Evolutionary conservation across 2,329 filamentous ascomycete species (phyloP), one percentile per base, ranked within the genome.

Genomic region (Ceratocystis alfenasii): DNA sequence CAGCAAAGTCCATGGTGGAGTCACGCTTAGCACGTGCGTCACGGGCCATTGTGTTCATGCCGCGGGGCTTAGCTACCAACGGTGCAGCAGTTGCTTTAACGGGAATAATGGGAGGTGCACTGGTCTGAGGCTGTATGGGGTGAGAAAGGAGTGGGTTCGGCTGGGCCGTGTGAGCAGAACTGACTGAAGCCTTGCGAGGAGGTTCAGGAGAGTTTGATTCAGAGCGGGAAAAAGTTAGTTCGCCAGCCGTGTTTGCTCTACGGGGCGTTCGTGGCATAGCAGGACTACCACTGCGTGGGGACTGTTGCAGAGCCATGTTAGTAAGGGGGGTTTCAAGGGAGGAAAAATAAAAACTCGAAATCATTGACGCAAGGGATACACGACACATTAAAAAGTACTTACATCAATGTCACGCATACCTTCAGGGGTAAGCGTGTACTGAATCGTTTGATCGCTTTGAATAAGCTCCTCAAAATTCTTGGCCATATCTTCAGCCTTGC

Each of bases 1-100:
- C 88, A 25, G 90, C 89, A 76, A 96, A 90, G 71, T 96, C 92
- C 59, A 85, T 81, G 7, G 87, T 83, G 0, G 90, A 90, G 68
- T 92, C 88, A 4, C 81, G 79, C 8, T 84, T 80, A 7, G 88
- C 79, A 68, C 87, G 83, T 1, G 90, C 86, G 70, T 96, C 91
- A 69, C 91, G 83, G 28, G 90, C 84, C 59, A 66, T 30, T 8
- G 64, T 44, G 33, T 55, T 66, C 6, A 33, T 46, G 33, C 45
- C 41, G 5, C 64, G 57, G 33, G 48, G 48, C 25, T 62, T 66
- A 33, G 17, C 28, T 22, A 50, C 25, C n/a, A 63, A 25, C 15
- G 65, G 53, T 15, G 44, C 20, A 8, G 62, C 33, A 7, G 63
- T 20, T n/a, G 44, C 22, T 25, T 45, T 70, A 61, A 60, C 65